Evolutionary conservation across 73 alveolate genomes (phyloP), one percentile per base, ranked within the genome.

Genomic region (Symbiodinium pilosum): DNA sequence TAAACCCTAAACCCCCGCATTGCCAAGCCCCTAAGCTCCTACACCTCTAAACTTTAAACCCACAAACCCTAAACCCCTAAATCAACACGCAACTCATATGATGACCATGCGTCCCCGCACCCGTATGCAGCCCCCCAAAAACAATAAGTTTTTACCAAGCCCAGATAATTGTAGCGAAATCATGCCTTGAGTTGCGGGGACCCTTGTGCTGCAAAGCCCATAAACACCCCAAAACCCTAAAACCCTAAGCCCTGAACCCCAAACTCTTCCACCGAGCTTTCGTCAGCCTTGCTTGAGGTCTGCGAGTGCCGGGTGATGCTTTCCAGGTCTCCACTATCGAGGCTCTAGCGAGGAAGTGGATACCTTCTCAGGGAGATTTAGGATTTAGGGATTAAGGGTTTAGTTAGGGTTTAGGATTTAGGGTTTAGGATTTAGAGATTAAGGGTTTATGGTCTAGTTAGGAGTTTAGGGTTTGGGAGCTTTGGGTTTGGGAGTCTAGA

Each of bases 301-400:
- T 93, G 38, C 98, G 98, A 9, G 93, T 93, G 30, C 98, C 98
- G 11, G 98, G 98, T 11, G 93, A 73, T 34, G 93, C 98, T 84
- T 93, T 75, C 98, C 98, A 93, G 92, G 38, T 93, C 84, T 93
- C 98, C 68, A 93, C 98, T 73, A 5, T 93, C 30, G 98, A 93
- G 84, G 42, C 16, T 47, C 86, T 47, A 64, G n/a, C 21, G 40
- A 20, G 38, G 38, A 64, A 30, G 59, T 47, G 59, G 59, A 14
- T 14, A 47, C 14, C 6, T 47, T 47, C 59, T 9, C 59, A 9
- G 59, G 59, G 59, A 9, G 14, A 47, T 47, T 9, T n/a, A n/a
- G n/a, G n/a, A n/a, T n/a, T n/a, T n/a, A n/a, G n/a, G n/a, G n/a
- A n/a, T n/a, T n/a, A n/a, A n/a, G n/a, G n/a, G n/a, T n/a, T n/a